phyloP scores from a whole-genome alignment of 2,329 filamentous ascomycete species.

The Macrophomina pseudophaseolina region DNA sequence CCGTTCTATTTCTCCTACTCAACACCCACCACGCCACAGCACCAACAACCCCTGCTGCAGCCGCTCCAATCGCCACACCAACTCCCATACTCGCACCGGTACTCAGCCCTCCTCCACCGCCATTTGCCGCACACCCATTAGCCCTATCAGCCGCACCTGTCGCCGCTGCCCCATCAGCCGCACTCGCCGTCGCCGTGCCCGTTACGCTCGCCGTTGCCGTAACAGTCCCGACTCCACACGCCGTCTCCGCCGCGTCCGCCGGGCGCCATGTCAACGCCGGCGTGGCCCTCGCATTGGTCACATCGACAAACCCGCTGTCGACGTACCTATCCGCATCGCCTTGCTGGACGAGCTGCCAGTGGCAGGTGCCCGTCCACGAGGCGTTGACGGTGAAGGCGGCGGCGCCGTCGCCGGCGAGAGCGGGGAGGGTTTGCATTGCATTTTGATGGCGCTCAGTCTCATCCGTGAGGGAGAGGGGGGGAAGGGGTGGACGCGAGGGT shows the following conservation, averaged over 20 bases:
- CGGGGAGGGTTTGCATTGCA: no score
- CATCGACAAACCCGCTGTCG: constrained; percentile 10
- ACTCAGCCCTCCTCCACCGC: no score
- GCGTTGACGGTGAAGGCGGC: neutral
- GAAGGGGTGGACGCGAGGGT: neutral
- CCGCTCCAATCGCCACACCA: no score
- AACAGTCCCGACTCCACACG: neutral
- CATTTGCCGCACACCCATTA: no score
- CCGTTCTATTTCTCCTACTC: no score
- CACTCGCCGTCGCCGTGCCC: neutral
- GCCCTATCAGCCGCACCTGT: no score
- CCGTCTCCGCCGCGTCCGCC: neutral
- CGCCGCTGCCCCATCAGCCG: no score
- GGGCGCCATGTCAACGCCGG: neutral
- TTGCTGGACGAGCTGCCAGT: constrained; percentile 10
- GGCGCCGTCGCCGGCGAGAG: neutral
- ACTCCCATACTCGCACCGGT: no score
- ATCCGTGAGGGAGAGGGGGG: neutral
- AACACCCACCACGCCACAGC: no score
- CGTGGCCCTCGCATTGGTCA: neutral
- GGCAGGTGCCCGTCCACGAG: neutral
- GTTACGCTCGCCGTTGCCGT: neutral
- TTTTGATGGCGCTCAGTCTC: no score
- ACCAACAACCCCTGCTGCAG: no score
- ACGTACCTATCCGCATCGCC: neutral